A percentile compares a stretch with the other conserved stretches of the same genome.
Conservation (phyloP, 768 basidiomycete species). For the Leccinum rimulosum region DNA sequence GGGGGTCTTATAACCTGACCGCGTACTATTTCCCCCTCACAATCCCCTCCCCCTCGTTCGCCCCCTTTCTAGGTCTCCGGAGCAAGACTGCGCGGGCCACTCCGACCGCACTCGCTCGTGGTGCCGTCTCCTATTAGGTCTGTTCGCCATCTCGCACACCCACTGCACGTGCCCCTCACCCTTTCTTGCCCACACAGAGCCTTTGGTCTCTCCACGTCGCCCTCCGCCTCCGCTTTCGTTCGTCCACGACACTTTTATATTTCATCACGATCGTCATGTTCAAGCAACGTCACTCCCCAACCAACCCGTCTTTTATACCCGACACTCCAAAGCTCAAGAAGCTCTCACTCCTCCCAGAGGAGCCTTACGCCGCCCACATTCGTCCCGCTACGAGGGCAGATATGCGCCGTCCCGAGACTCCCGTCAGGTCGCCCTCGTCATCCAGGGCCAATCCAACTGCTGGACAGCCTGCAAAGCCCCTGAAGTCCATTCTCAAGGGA, state of each 20-base stretch:
- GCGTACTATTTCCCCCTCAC: not conserved
- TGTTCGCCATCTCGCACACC: not conserved
- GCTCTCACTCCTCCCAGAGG: constrained; percentile 20
- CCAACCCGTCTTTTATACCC: constrained; percentile 17
- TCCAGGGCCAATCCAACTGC: constrained; percentile 22
- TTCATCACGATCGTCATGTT: constrained; percentile 30
- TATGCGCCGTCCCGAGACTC: constrained; percentile 20
- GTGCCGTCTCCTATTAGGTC: constrained; percentile 16
- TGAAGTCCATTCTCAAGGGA: constrained; percentile 33
- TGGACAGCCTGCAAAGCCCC: constrained; percentile 23
- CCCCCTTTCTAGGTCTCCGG: constrained; percentile 14
- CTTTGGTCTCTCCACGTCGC: not conserved
- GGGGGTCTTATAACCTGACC: constrained; percentile 19
- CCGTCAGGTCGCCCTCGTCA: constrained; percentile 12
- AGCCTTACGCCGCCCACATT: constrained; percentile 4
- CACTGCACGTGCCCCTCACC: not conserved
- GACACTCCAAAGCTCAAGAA: constrained; percentile 21
- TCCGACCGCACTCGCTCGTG: constrained; percentile 15
- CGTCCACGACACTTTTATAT: constrained; percentile 16
- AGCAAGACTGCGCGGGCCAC: constrained; percentile 26
- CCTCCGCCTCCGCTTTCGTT: constrained; percentile 12
- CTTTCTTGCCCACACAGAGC: constrained; percentile 2
- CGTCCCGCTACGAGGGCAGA: constrained; percentile 17
- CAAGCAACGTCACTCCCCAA: constrained; percentile 16
- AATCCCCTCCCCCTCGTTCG: constrained; percentile 10